Evolutionary conservation across 2,329 filamentous ascomycete genomes (phyloP).

Genomic region (Coniochaeta hoffmannii): DNA sequence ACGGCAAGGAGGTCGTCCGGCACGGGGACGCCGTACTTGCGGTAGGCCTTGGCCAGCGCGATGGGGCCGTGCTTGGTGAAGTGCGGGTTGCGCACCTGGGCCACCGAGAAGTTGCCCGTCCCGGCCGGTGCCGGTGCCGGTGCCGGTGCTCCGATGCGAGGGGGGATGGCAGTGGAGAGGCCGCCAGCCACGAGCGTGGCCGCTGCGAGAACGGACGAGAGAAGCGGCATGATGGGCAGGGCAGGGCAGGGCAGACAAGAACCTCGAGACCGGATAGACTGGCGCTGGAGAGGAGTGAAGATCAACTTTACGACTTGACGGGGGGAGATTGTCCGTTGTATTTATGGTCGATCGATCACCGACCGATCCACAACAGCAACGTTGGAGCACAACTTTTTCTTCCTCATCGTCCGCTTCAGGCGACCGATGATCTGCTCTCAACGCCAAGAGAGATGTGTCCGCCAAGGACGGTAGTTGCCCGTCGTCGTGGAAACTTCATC

Average conservation of each 20-base stretch:
- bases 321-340: not conserved
- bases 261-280: not conserved
- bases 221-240: slow-evolving; percentile 6
- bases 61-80: slow-evolving; percentile 21
- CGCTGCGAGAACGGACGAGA: slow-evolving; percentile 4
- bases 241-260: not conserved
- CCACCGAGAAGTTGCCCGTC: slow-evolving; percentile 18
- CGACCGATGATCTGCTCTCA: not conserved
- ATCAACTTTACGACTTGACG: not conserved
- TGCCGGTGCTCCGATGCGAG: not conserved
- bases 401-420: not conserved
- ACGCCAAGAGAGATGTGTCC: not conserved
- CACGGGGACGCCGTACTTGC: slow-evolving; percentile 24
- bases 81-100: slow-evolving; percentile 25
- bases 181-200: slow-evolving; percentile 2
- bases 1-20: slow-evolving; percentile 18
- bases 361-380: not conserved
- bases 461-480: slow-evolving; percentile 1
- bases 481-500: not conserved
- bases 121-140: no score
- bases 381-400: not conserved
- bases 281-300: not conserved
- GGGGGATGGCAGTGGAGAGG: slow-evolving; percentile 2
- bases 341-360: slow-evolving; percentile 1
- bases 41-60: slow-evolving; percentile 26